Conservation (phyloP, 805 yeast species). For the Monosporozyma solicola region DNA sequence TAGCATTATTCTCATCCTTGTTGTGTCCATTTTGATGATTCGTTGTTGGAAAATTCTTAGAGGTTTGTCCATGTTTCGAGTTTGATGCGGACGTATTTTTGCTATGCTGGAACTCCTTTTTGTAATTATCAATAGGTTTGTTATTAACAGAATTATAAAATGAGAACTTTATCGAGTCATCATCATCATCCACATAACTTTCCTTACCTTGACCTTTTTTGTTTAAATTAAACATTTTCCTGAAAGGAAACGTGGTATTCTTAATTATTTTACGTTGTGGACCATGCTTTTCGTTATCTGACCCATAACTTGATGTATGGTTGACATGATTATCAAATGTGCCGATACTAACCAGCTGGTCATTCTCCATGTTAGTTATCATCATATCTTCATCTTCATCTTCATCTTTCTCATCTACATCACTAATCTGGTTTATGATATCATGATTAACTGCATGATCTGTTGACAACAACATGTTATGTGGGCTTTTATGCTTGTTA, state of each 20-base stretch:
- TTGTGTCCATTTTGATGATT: not conserved
- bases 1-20: not conserved
- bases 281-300: conserved; percentile 8
- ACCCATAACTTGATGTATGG: conserved; percentile 4
- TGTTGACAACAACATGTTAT: conserved; percentile 1
- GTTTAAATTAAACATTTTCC: conserved; percentile 19
- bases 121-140: not conserved
- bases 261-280: conserved; percentile 9
- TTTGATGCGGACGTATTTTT: not conserved
- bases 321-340: not conserved
- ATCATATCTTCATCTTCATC: not conserved
- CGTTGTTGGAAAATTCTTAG: not conserved
- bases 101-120: not conserved
- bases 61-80: not conserved
- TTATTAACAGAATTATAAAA: not conserved
- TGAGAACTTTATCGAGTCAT: not conserved
- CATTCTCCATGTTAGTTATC: not conserved
- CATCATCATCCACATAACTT: not conserved
- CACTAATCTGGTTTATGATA: not conserved
- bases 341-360: not conserved
- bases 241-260: conserved; percentile 15
- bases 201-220: conserved; percentile 5
- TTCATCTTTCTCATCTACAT: not conserved
- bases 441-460: not conserved
- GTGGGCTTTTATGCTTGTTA: not conserved